phyloP scores from a whole-genome alignment of 129 eudicot genomes.

The Flaveria trinervia region DNA sequence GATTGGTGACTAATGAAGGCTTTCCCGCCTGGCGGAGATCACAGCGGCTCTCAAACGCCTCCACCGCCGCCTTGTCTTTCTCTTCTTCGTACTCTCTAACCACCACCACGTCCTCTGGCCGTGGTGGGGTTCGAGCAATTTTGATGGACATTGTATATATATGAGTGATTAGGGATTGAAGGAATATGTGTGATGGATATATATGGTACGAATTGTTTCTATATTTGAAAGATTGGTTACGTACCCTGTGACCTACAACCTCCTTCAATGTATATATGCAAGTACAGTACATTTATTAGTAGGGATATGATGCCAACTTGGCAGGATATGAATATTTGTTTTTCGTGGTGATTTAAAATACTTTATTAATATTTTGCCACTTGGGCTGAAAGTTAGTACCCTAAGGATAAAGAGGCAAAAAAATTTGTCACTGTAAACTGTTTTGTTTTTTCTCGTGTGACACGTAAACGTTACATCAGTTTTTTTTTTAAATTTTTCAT shows the following conservation, averaged over 20 bases:
- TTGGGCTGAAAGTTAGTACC: no score
- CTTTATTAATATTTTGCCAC: background rate
- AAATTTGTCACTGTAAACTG: no score
- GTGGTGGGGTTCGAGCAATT: background rate
- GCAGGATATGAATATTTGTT: background rate
- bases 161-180: background rate
- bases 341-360: background rate
- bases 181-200: background rate
- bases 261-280: constrained; percentile 7
- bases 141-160: background rate
- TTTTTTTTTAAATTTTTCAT: no score
- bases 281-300: background rate
- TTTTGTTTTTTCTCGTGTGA: no score
- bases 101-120: background rate
- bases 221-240: background rate
- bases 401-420: no score
- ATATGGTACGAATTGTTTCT: background rate
- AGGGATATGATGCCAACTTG: background rate
- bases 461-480: no score
- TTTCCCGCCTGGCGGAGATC: background rate
- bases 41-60: background rate
- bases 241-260: background rate
- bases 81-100: constrained; percentile 4
- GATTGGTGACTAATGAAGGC: constrained; percentile 10
- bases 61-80: constrained; percentile 2